Evolutionary conservation across 2,329 filamentous ascomycete species (phyloP).

Genomic region (Aureobasidium lini): DNA sequence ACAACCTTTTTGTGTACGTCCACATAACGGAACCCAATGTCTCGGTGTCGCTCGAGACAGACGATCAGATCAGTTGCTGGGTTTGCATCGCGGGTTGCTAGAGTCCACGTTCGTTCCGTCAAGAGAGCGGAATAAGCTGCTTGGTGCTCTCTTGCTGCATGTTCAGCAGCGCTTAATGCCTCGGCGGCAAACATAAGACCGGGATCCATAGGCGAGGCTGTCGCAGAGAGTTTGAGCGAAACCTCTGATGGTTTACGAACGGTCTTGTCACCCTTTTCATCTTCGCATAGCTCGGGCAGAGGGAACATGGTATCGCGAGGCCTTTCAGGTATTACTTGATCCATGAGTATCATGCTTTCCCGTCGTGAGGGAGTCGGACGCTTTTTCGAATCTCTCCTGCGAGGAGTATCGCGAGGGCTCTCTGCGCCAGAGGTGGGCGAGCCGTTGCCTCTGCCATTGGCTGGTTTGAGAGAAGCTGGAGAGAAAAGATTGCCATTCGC

Average conservation of each 20-base stretch:
- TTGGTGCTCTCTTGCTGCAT: slow-evolving; percentile 65
- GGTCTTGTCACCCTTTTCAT: slow-evolving; percentile 13
- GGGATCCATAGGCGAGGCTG: slow-evolving; percentile 28
- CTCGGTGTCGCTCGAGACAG: slow-evolving; percentile 81
- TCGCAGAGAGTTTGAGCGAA: slow-evolving; percentile 26
- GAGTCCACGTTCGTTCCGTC: slow-evolving; percentile 89
- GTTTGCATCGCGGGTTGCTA: slow-evolving; percentile 85
- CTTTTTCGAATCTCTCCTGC: slow-evolving; percentile 11
- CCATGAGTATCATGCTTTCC: slow-evolving; percentile 44
- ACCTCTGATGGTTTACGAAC: slow-evolving; percentile 20
- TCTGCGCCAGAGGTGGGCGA: background rate
- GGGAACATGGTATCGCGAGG: slow-evolving; percentile 24
- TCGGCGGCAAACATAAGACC: slow-evolving; percentile 35
- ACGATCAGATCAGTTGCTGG: slow-evolving; percentile 89
- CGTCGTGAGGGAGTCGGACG: slow-evolving; percentile 29
- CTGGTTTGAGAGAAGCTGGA: slow-evolving; percentile 46
- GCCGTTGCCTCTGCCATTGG: slow-evolving; percentile 20
- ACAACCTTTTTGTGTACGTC: slow-evolving; percentile 88
- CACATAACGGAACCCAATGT: slow-evolving; percentile 93
- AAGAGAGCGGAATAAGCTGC: slow-evolving; percentile 73
- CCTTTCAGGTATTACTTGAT: slow-evolving; percentile 36
- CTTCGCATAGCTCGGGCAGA: slow-evolving; percentile 20
- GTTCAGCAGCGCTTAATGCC: slow-evolving; percentile 43
- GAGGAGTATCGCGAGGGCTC: background rate
- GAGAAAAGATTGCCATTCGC: slow-evolving; percentile 95